Percentiles rank a stretch among this genome's conserved stretches.
These are phyloP conservation scores for Coemansia sp. DNA, from an alignment of 192 early-diverging fungal species.

Conservation along the genomic window DNA sequence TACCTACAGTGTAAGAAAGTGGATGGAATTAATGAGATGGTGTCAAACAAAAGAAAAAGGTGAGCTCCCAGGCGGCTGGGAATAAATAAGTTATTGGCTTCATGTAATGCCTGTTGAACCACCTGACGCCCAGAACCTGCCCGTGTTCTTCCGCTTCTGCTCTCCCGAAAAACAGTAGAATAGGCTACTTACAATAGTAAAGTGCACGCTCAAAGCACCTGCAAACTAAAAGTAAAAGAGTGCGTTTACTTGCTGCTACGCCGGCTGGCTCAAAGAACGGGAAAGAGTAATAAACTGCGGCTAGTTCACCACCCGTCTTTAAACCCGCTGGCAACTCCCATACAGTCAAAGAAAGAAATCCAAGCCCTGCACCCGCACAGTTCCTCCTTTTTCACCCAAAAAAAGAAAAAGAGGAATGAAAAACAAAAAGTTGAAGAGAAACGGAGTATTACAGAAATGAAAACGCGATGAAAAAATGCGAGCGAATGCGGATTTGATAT, in stretches of 20 bases:
- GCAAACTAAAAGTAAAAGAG: background rate
- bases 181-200: conserved; percentile 1
- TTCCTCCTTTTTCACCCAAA: background rate
- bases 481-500: too few species aligned
- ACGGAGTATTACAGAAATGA: too few species aligned
- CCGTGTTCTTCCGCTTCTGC: background rate
- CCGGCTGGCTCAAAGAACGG: background rate
- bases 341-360: background rate
- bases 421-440: background rate
- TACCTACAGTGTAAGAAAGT: too few species aligned
- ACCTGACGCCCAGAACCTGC: background rate
- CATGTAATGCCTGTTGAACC: too few species aligned
- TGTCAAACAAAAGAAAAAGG: too few species aligned
- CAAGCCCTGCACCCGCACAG: too few species aligned
- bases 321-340: background rate
- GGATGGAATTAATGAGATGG: too few species aligned
- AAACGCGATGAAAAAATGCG: too few species aligned
- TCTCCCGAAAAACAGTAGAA: background rate
- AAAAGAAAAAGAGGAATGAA: background rate
- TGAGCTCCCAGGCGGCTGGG: too few species aligned
- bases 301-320: too few species aligned
- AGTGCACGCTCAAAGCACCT: background rate
- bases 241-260: background rate
- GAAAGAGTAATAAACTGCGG: too few species aligned
- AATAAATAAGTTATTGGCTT: too few species aligned